phyloP scores from a whole-genome alignment of 208 protist species.

The Strigomonas culicis region DNA sequence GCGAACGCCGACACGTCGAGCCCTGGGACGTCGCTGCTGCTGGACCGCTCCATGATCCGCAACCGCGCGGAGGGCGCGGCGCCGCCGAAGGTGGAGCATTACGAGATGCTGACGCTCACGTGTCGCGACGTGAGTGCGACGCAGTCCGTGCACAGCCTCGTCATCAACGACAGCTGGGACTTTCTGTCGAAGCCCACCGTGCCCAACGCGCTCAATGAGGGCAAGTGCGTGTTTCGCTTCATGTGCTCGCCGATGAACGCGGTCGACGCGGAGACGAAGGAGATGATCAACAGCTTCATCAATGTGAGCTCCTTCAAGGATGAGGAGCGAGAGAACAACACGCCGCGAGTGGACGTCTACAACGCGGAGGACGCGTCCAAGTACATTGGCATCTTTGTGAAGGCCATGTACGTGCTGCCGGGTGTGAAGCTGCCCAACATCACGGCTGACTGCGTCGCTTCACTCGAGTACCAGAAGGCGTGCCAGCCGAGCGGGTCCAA shows the following conservation, averaged over 20 bases:
- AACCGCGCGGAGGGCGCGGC: constrained; percentile 1
- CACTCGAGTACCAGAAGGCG: constrained; percentile 71
- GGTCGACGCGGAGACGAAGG: constrained; percentile 41
- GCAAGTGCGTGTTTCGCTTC: constrained; percentile 78
- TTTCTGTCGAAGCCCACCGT: constrained; percentile 49
- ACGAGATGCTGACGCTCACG: constrained; percentile 73
- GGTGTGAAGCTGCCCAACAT: constrained; percentile 48
- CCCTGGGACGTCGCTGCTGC: constrained; percentile 14
- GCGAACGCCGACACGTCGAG: constrained; percentile 15
- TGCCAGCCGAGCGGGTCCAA: constrained; percentile 78
- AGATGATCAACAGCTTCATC: constrained; percentile 60
- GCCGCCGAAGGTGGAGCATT: constrained; percentile 57
- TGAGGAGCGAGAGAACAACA: constrained; percentile 79
- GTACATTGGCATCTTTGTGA: constrained; percentile 79
- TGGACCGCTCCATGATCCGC: constrained; percentile 17
- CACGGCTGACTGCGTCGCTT: constrained; percentile 58
- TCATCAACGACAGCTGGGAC: constrained; percentile 69
- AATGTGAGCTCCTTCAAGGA: constrained; percentile 72
- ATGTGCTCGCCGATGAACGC: constrained; percentile 37
- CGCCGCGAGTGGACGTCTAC: constrained; percentile 65
- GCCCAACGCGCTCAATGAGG: constrained; percentile 48
- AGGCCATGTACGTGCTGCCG: constrained; percentile 89
- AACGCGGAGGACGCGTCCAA: constrained; percentile 37
- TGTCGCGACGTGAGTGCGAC: constrained; percentile 34
- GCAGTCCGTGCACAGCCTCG: constrained; percentile 26